Conservation (phyloP, 1,139 yeast species). For the Magnusiomyces tetraspermus region DNA sequence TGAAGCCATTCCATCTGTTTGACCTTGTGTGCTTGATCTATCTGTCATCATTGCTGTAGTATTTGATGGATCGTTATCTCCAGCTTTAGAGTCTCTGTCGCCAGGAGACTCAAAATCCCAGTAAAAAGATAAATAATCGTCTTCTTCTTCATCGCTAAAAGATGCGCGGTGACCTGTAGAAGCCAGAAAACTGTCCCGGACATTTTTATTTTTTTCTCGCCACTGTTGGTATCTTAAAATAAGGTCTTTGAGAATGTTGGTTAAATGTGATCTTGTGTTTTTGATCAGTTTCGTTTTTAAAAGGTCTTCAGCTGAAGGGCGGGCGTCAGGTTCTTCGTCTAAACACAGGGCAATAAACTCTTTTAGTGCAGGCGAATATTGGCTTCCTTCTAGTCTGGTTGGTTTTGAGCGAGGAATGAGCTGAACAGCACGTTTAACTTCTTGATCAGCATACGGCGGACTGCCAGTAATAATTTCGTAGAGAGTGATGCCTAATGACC, state of each 20-base stretch:
- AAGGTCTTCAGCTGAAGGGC: conserved; percentile 82
- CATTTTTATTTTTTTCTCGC: conserved; percentile 34
- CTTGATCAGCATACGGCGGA: conserved; percentile 95
- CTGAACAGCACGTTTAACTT: conserved; percentile 91
- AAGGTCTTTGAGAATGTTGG: conserved; percentile 57
- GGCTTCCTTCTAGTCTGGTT: conserved; percentile 86
- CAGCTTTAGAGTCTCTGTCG: neutral
- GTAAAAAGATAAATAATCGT: conserved; percentile 50
- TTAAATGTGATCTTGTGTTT: conserved; percentile 50
- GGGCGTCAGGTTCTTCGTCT: conserved; percentile 84
- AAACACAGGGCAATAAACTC: conserved; percentile 87
- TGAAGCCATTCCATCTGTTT: too few species aligned
- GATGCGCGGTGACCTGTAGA: conserved; percentile 22
- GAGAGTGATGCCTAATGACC: conserved; percentile 90
- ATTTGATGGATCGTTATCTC: neutral
- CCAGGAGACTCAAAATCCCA: conserved; percentile 71
- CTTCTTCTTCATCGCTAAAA: conserved; percentile 23
- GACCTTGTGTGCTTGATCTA: neutral
- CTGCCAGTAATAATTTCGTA: conserved; percentile 95
- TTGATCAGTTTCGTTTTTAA: conserved; percentile 64
- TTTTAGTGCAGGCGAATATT: conserved; percentile 63
- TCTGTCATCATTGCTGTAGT: neutral
- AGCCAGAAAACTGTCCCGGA: conserved; percentile 24
- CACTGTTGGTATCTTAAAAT: conserved; percentile 73
- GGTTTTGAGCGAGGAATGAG: conserved; percentile 88